Evolutionary conservation across 176 grass and related monocot species (phyloP).

Genomic region (Triticum monococcum): DNA sequence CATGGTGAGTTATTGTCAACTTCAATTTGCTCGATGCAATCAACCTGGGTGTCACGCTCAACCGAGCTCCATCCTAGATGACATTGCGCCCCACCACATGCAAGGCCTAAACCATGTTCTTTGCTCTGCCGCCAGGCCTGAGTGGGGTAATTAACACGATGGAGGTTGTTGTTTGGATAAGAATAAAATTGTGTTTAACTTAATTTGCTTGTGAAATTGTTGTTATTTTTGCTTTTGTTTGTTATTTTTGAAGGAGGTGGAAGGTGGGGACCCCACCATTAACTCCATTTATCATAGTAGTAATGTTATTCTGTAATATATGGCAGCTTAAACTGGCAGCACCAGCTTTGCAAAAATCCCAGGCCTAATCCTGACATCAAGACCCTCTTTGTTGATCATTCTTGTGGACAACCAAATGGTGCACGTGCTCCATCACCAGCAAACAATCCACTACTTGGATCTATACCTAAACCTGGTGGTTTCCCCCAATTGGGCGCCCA

Average conservation of each 20-base stretch:
- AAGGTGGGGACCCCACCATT: neutral
- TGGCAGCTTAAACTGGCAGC: constrained; percentile 99
- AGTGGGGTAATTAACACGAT: neutral
- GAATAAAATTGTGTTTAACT: neutral
- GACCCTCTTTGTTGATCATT: constrained; percentile 98
- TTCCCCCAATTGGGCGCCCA: constrained; percentile 95
- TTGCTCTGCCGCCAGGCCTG: too few species aligned
- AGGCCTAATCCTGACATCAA: constrained; percentile 99
- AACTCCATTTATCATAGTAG: neutral
- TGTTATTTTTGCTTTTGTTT: neutral
- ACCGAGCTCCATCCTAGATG: neutral
- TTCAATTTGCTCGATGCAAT: neutral
- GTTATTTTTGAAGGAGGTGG: neutral
- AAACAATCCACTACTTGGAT: constrained; percentile 77
- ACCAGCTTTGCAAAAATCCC: constrained; percentile 99
- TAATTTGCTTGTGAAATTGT: neutral
- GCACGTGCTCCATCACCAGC: constrained; percentile 91
- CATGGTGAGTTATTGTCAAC: neutral
- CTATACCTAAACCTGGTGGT: constrained; percentile 89
- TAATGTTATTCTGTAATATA: constrained; percentile 29
- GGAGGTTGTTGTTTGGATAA: neutral
- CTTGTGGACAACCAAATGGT: constrained; percentile 95
- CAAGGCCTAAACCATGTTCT: too few species aligned
- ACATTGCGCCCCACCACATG: too few species aligned
- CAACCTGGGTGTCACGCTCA: neutral